Conservation (phyloP, 345 rosid genomes). For the Clarkia xantiana region DNA sequence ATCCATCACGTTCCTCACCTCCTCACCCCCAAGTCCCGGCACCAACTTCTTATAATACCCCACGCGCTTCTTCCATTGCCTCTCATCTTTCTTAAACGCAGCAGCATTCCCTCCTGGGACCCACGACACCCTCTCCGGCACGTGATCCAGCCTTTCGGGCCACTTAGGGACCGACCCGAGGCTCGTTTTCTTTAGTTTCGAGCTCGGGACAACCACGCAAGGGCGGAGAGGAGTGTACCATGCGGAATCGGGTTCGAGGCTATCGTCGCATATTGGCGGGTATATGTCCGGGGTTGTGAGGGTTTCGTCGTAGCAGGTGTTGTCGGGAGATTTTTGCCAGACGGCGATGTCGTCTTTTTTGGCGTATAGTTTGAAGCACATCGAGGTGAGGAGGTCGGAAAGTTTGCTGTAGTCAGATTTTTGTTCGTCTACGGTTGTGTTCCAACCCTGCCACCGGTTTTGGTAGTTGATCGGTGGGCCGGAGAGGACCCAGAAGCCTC, state of each 20-base stretch:
- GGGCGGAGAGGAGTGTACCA: conserved; percentile 93
- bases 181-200: conserved; percentile 43
- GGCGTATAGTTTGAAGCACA: conserved; percentile 80
- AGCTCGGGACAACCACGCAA: conserved; percentile 69
- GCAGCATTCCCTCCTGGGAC: conserved; percentile 37
- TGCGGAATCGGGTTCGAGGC: conserved; percentile 84
- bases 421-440: conserved; percentile 82
- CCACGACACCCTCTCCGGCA: conserved; percentile 58
- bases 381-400: conserved; percentile 52
- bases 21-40: conserved; percentile 55
- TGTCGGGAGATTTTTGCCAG: conserved; percentile 71
- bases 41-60: conserved; percentile 76
- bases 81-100: conserved; percentile 51
- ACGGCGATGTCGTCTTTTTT: conserved; percentile 88
- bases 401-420: conserved; percentile 64
- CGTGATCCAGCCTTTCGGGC: conserved; percentile 60
- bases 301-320: conserved; percentile 38
- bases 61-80: conserved; percentile 62
- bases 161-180: conserved; percentile 60
- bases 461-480: conserved; percentile 94
- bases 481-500: conserved; percentile 95
- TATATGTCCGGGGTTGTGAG: conserved; percentile 52
- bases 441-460: conserved; percentile 90
- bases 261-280: conserved; percentile 80
- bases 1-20: conserved; percentile 80